Evolutionary conservation across 306 rosid species (phyloP).

Genomic region (Boehmeria nivea): DNA sequence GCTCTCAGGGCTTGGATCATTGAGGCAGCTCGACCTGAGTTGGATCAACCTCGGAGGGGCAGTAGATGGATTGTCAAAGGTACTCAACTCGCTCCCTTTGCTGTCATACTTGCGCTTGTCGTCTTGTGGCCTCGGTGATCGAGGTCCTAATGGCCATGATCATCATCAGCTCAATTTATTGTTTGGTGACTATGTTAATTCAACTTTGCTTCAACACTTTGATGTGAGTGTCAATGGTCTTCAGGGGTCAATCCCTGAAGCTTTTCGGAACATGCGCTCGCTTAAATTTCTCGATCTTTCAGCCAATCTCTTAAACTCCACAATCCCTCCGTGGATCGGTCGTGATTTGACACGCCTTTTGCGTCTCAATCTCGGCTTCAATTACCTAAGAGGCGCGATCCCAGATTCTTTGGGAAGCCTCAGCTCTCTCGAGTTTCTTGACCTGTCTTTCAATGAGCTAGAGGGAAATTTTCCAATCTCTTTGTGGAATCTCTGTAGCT

Average conservation of each 20-base stretch:
- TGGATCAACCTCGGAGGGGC: constrained; percentile 2
- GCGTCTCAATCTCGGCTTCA: constrained; percentile 12
- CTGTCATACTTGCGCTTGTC: constrained; percentile 11
- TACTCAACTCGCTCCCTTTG: constrained; percentile 11
- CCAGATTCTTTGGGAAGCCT: constrained; percentile 8
- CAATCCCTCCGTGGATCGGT: constrained; percentile 17
- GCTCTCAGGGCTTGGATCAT: constrained; percentile 7
- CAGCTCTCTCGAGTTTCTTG: constrained; percentile 7
- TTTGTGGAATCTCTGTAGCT: constrained; percentile 12
- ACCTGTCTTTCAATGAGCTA: constrained; percentile 14
- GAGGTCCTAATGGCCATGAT: too few relatives aligned
- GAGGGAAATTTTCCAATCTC: constrained; percentile 12
- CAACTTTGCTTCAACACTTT: constrained; percentile 11
- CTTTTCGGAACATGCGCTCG: constrained; percentile 4
- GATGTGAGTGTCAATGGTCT: constrained; percentile 6
- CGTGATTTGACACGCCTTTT: not conserved
- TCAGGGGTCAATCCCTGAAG: constrained; percentile 12
- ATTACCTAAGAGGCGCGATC: constrained; percentile 3
- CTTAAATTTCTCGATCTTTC: constrained; percentile 15
- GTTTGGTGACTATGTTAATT: constrained; percentile 13
- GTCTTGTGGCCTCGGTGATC: constrained; percentile 12
- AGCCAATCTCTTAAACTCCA: not conserved
- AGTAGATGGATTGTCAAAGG: constrained; percentile 4
- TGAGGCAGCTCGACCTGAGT: constrained; percentile 11
- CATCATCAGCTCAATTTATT: not conserved